phyloP scores from a whole-genome alignment of 257 asterid genomes.

The Lavandula angustifolia region DNA sequence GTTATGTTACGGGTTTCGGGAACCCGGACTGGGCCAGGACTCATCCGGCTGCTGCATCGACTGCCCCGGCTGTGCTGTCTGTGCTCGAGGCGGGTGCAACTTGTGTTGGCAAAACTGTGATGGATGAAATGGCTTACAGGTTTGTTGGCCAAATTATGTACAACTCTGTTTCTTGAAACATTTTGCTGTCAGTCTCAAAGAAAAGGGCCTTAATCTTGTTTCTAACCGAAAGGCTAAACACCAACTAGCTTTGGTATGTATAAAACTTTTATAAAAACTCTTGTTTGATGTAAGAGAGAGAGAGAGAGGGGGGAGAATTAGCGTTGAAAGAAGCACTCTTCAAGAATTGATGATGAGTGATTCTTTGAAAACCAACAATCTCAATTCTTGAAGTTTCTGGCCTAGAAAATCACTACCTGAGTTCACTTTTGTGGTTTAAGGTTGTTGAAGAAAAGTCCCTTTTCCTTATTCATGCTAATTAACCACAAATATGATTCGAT shows the following conservation, averaged over 20 bases:
- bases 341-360: too few species aligned
- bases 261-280: too few species aligned
- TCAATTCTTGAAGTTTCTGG: too few species aligned
- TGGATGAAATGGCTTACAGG: slow-evolving; percentile 99
- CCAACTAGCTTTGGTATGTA: too few species aligned
- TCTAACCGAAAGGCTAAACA: too few species aligned
- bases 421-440: not conserved
- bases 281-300: not conserved
- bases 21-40: slow-evolving; percentile 86
- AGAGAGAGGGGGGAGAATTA: too few species aligned
- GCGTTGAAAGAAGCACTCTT: too few species aligned
- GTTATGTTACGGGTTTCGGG: slow-evolving; percentile 81
- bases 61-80: slow-evolving; percentile 65
- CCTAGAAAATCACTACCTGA: not conserved
- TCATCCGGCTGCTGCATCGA: slow-evolving; percentile 65
- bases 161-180: not conserved
- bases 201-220: not conserved
- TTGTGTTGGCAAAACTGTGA: slow-evolving; percentile 74
- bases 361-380: too few species aligned
- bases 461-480: not conserved
- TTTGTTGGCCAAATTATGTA: slow-evolving; percentile 27
- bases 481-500: not conserved
- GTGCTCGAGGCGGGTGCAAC: slow-evolving; percentile 80
- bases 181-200: not conserved
- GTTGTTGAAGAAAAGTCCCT: not conserved